A percentile compares a stretch with the other conserved stretches of the same genome.
Evolutionary conservation across 345 rosid species (phyloP).

Genomic region (Citrus reticulata): DNA sequence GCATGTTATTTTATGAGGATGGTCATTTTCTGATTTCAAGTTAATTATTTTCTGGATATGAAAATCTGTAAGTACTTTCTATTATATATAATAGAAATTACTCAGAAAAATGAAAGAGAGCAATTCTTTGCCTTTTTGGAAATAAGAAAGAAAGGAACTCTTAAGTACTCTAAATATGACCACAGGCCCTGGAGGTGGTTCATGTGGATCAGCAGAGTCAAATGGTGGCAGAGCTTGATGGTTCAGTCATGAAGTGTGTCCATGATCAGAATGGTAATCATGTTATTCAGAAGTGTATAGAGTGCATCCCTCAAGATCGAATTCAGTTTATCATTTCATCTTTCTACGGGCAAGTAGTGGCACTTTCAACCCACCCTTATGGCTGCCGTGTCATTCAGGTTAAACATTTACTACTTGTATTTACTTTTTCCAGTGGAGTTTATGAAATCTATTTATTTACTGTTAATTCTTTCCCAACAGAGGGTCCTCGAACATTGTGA

Average conservation of each 20-base stretch:
- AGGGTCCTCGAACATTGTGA: conserved; percentile 88
- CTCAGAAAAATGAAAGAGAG: neutral
- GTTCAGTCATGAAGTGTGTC: conserved; percentile 85
- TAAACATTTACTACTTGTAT: neutral
- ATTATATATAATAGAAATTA: neutral
- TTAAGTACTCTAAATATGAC: conserved; percentile 16
- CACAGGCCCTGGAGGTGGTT: conserved; percentile 89
- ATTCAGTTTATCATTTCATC: conserved; percentile 81
- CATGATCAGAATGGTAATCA: conserved; percentile 98
- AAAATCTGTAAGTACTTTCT: conserved; percentile 14
- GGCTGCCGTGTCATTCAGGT: conserved; percentile 99
- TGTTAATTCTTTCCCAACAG: conserved; percentile 33
- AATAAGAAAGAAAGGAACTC: too few relatives aligned
- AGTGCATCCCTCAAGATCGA: conserved; percentile 76
- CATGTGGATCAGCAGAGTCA: conserved; percentile 63
- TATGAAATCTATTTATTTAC: conserved; percentile 9
- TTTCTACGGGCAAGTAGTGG: conserved; percentile 81
- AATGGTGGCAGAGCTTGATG: conserved; percentile 89
- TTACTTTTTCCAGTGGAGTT: neutral
- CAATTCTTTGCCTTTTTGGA: too few relatives aligned
- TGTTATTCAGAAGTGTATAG: conserved; percentile 95
- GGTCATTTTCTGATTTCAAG: neutral
- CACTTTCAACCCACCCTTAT: conserved; percentile 92
- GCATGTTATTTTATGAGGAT: neutral
- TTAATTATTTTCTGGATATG: neutral